phyloP scores from a whole-genome alignment of 345 rosid genomes.

The Triadica sebifera region DNA sequence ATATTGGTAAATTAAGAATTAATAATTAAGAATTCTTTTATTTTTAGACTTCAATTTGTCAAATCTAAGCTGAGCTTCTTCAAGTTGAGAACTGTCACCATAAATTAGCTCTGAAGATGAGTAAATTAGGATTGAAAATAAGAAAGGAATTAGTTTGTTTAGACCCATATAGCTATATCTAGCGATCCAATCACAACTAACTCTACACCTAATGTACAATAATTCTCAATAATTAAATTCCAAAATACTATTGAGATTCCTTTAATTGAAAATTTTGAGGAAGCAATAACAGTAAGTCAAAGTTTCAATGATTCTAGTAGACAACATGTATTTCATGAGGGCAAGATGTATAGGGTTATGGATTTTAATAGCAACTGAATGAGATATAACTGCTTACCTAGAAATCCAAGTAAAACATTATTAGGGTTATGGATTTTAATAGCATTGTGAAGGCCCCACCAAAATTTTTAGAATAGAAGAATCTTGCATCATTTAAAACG shows the following conservation, averaged over 20 bases:
- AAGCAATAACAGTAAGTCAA: slow-evolving; percentile 7
- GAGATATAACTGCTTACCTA: slow-evolving; percentile 48
- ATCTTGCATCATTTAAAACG: background rate
- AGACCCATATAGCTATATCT: slow-evolving; percentile 98
- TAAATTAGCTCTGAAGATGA: slow-evolving; percentile 64
- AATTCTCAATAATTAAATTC: slow-evolving; percentile 1
- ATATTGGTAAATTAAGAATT: background rate
- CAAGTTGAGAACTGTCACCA: slow-evolving; percentile 67
- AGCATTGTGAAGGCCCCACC: slow-evolving; percentile 70
- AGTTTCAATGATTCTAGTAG: slow-evolving; percentile 57
- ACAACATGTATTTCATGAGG: background rate
- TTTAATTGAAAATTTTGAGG: slow-evolving; percentile 15
- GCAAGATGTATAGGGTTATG: background rate
- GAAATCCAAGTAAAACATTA: slow-evolving; percentile 73
- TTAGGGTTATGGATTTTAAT: slow-evolving; percentile 76
- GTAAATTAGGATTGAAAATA: slow-evolving; percentile 61
- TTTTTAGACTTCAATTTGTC: slow-evolving; percentile 46
- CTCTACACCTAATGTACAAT: slow-evolving; percentile 76
- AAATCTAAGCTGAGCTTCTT: slow-evolving; percentile 78
- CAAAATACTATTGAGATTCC: slow-evolving; percentile 5
- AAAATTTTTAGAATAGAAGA: background rate
- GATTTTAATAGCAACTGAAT: background rate
- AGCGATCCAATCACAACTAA: slow-evolving; percentile 99
- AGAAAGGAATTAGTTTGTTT: too few species aligned
- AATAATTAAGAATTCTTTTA: background rate